Evolutionary conservation across 2,329 filamentous ascomycete species (phyloP).

Genomic region (Colletotrichum sp.): DNA sequence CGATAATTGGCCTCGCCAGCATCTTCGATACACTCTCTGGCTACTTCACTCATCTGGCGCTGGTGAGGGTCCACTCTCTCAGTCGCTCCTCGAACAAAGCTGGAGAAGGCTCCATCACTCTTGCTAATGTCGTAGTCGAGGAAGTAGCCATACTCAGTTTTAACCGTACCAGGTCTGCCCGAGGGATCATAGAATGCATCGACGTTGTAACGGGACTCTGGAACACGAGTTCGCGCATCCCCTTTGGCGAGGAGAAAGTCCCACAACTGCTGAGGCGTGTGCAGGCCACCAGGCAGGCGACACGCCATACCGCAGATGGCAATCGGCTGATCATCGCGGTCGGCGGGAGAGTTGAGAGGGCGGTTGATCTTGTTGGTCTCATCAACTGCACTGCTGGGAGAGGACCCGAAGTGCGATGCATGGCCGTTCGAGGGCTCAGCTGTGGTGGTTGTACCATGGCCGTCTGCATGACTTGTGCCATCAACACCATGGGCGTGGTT

Average conservation of each 20-base stretch:
- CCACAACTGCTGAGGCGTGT: conserved; percentile 38
- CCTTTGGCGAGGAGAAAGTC: conserved; percentile 27
- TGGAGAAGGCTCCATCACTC: background rate
- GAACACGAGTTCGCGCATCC: conserved; percentile 9
- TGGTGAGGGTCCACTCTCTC: background rate
- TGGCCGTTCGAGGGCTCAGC: background rate
- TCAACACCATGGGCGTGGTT: background rate
- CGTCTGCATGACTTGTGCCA: background rate
- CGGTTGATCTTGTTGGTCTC: background rate
- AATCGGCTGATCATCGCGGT: conserved; percentile 33
- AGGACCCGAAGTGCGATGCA: background rate
- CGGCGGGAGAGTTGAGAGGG: background rate
- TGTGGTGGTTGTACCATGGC: background rate
- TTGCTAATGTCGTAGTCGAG: conserved; percentile 3
- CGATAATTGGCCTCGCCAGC: conserved; percentile 27
- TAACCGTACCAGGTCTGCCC: conserved; percentile 6
- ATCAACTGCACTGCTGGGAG: background rate
- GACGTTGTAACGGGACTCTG: conserved; percentile 21
- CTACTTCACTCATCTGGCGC: conserved; percentile 31
- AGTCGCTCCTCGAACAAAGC: background rate
- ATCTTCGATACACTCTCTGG: conserved; percentile 32
- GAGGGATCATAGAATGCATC: conserved; percentile 10
- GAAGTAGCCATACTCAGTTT: conserved; percentile 20
- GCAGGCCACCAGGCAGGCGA: conserved; percentile 40
- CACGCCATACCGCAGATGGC: conserved; percentile 52